A percentile compares a stretch with the other conserved stretches of the same genome.
These are phyloP conservation scores for Trametes elegans DNA, from an alignment of 768 basidiomycete genomes.

Conservation along the genomic window DNA sequence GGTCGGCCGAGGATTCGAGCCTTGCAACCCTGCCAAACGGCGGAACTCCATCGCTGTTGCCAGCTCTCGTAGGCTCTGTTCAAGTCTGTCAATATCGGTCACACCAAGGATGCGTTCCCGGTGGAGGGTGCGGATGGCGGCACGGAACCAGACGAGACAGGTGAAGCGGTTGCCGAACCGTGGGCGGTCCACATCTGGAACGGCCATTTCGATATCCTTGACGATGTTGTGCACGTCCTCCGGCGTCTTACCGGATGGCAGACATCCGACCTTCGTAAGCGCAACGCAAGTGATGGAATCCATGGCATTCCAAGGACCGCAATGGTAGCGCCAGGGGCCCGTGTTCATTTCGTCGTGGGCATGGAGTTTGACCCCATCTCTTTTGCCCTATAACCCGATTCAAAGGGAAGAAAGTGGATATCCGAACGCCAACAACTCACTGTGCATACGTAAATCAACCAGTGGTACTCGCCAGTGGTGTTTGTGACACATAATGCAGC, in stretches of 20 bases:
- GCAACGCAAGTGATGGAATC: neutral
- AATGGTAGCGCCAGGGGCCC: neutral
- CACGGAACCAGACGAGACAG: slow-evolving; percentile 1
- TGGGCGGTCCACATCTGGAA: neutral
- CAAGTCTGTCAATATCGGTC: neutral
- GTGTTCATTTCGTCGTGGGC: neutral
- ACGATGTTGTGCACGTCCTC: neutral
- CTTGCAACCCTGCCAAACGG: neutral
- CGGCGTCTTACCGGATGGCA: neutral
- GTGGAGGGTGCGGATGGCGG: neutral
- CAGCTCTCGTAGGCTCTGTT: neutral
- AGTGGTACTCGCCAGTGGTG: neutral
- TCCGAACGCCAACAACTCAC: neutral
- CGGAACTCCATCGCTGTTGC: neutral
- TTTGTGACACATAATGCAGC: neutral
- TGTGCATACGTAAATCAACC: neutral
- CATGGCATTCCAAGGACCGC: neutral
- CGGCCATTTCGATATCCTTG: neutral
- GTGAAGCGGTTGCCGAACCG: neutral
- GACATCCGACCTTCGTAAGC: neutral
- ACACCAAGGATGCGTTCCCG: neutral
- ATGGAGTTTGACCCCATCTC: neutral
- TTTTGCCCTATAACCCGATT: neutral
- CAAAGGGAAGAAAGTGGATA: neutral
- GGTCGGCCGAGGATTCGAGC: neutral